These are phyloP conservation scores for Plantago lanceolata DNA, from an alignment of 305 asterid genomes.

Conservation along the genomic window DNA sequence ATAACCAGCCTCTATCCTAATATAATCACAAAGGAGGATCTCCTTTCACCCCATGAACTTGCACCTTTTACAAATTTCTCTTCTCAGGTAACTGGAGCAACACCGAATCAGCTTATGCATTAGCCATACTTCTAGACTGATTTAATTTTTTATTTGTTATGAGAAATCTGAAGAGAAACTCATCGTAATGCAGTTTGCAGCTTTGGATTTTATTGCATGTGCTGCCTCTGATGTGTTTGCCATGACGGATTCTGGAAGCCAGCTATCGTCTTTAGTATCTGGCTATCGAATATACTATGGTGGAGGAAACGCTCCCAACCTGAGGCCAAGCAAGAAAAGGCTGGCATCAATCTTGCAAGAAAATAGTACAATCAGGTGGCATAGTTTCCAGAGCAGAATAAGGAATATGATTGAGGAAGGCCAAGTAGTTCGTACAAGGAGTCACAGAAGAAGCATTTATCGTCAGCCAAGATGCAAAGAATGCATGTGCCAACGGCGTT, in stretches of 20 bases:
- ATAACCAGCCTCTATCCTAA: conserved; percentile 60
- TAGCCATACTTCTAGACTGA: background rate
- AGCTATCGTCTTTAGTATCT: conserved; percentile 80
- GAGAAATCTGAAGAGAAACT: background rate
- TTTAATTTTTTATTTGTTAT: too few relatives aligned
- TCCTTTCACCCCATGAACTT: conserved; percentile 70
- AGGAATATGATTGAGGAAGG: conserved; percentile 81
- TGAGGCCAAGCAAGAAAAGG: conserved; percentile 84
- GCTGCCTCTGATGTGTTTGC: conserved; percentile 89
- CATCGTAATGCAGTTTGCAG: conserved; percentile 66
- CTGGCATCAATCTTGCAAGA: conserved; percentile 67
- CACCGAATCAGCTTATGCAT: background rate
- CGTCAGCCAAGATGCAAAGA: conserved; percentile 62
- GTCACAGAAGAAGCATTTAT: conserved; percentile 58
- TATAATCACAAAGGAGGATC: conserved; percentile 74
- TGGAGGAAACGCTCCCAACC: conserved; percentile 64
- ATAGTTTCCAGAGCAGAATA: conserved; percentile 47
- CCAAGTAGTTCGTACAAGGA: conserved; percentile 47
- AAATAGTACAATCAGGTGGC: conserved; percentile 61
- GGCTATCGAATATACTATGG: conserved; percentile 85
- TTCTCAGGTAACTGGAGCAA: conserved; percentile 59
- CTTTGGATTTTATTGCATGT: conserved; percentile 80
- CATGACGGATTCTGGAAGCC: conserved; percentile 92
- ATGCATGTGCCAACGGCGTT: conserved; percentile 51
- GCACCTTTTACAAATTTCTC: conserved; percentile 75